Evolutionary conservation across 164 flowering plant species (phyloP).

Genomic region (Cinnamomum micranthum): DNA sequence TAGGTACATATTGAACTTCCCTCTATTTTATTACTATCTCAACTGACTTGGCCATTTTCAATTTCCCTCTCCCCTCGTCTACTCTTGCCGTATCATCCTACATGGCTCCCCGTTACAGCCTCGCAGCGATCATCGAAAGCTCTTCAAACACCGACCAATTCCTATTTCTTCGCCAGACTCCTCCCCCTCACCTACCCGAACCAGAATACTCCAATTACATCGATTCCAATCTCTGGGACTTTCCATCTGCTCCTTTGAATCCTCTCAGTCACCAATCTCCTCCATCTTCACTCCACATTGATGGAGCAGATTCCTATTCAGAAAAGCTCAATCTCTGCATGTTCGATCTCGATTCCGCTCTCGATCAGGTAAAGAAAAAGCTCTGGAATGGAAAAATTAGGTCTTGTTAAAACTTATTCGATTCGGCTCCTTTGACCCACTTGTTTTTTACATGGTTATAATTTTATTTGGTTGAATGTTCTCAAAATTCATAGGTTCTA

Average conservation of each 20-base stretch:
- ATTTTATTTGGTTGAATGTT: background rate
- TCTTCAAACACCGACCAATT: conserved; percentile 41
- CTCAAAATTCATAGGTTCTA: conserved; percentile 39
- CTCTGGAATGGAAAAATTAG: too few relatives aligned
- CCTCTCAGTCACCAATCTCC: conserved; percentile 14
- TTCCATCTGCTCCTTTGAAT: conserved; percentile 55
- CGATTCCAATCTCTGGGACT: conserved; percentile 91
- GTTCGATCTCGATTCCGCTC: conserved; percentile 29
- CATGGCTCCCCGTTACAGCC: conserved; percentile 27
- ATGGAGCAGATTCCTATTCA: conserved; percentile 33
- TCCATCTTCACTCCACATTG: conserved; percentile 19
- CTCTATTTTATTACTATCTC: too few relatives aligned
- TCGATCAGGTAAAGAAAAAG: too few relatives aligned
- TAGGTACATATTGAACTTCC: too few relatives aligned
- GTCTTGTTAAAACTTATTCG: too few relatives aligned
- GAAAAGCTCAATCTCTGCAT: conserved; percentile 32
- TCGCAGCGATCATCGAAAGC: conserved; percentile 57
- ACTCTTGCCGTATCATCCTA: too few relatives aligned
- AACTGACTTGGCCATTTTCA: too few relatives aligned
- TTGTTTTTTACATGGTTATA: too few relatives aligned
- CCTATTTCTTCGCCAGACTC: conserved; percentile 53
- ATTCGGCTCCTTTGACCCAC: too few relatives aligned
- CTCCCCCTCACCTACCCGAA: conserved; percentile 57
- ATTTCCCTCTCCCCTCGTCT: too few relatives aligned
- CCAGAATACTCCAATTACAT: conserved; percentile 69